Evolutionary conservation across 345 rosid species (phyloP), one percentile per base, ranked within the genome.

Genomic region (Citrus unshiu): DNA sequence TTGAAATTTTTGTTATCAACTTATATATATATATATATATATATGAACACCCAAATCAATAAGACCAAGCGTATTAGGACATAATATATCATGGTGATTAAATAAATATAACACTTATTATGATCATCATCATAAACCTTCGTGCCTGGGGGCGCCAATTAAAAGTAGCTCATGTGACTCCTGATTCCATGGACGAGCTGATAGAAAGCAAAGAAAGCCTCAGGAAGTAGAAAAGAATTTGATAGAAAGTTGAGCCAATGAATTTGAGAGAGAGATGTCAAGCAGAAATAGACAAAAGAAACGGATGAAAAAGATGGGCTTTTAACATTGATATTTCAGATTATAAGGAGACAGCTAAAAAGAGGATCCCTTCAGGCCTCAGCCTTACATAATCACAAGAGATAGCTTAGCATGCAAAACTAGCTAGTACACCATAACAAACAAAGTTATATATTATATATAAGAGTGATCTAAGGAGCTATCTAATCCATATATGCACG

Each of bases 191-290:
- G 80, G 57, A 60, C 78, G 61, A 68, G 78, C 51, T 77, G 78
- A 81, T 76, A 76, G 40, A 71, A 66, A 24, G 78, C 30, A 62
- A 77, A 67, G 72, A 12, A 49, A 57, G 54, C 29, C 54, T 58
- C 14, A 69, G 78, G 46, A 66, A 30, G 30, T 51, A 37, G 85
- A 80, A 78, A 78, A 73, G 24, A 79, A 58, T 24, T 70, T 81
- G 81, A 78, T 74, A 54, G 78, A 78, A 83, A 78, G 59, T 7
- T 49, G 77, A 70, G 74, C 82, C 72, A 46, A 46, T 46, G 16
- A 46, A 46, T 46, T 46, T 46, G 83, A 80, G 85, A 84, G 84
- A 76, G 82, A 88, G 70, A 77, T 77, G 86, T 86, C 90, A 82
- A 82, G 79, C 77, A 84, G 69, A 79, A 79, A 49, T 27, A 34